Evolutionary conservation across 148 eudicot species (phyloP), one percentile per base, ranked within the genome.

Genomic region (Rhododendron vialii): DNA sequence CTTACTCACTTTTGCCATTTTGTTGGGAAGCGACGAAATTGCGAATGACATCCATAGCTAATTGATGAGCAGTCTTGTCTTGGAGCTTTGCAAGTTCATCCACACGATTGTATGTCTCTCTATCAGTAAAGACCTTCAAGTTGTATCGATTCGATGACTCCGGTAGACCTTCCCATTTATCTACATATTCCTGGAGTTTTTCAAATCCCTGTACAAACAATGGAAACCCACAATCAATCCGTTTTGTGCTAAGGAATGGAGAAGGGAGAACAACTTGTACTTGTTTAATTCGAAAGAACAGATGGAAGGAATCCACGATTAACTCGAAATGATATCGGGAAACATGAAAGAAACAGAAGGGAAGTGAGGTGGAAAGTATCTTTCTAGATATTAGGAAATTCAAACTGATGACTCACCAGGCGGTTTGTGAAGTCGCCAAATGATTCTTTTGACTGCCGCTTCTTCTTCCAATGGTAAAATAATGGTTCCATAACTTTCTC

Each of bases 401-500:
- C 38, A 47, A 55, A 45, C 76, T 36, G 13, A 33, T 55, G 38
- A 85, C 98, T 89, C 82, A 97, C 99, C 96, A 90, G 38, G 87
- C 99, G 96, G 85, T 85, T 94, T 47, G 98, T 87, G 91, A 93
- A 97, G 80, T 91, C 93, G 26, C 99, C 98, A 76, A 97, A 97
- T 80, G 99, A 97, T 90, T 97, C 99, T 82, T 89, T 91, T 8
- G 91, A 86, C 63, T 84, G 84, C 35, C 98, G 90, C 85, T 87
- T 75, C 53, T 89, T 89, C 88, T 84, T 93, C 99, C 99, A 95
- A 86, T 94, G 75, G 87, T 91, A 95, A 87, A 97, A 94, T 82
- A 97, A 90, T 81, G 99, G 99, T 86, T 97, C 98, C 76, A 95
- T 87, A 67, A 97, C 98, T 89, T 94, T 95, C 91, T 97, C 99